phyloP scores from a whole-genome alignment of 1,139 yeast genomes.

The Suhomyces anneliseae region DNA sequence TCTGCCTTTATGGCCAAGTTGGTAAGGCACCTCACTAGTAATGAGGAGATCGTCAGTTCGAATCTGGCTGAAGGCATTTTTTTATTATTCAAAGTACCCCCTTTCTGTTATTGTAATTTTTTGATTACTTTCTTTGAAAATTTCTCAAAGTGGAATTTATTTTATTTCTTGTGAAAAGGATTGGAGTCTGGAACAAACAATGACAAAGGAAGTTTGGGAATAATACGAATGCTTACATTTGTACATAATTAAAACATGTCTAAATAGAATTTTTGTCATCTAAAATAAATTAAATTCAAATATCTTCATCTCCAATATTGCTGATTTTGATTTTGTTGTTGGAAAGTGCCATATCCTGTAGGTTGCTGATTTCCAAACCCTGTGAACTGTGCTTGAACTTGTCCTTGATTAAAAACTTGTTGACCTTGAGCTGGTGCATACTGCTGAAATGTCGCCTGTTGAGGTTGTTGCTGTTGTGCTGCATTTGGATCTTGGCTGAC shows the following conservation, averaged over 20 bases:
- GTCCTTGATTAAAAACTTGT: background rate
- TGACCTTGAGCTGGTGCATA: slow-evolving; percentile 4
- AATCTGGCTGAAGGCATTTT: slow-evolving; percentile 73
- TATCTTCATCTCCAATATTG: slow-evolving; percentile 9
- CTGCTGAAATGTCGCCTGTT: slow-evolving; percentile 18
- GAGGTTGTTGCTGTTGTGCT: slow-evolving; percentile 23
- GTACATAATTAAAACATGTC: too few species aligned
- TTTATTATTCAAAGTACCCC: background rate
- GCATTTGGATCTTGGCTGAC: slow-evolving; percentile 17
- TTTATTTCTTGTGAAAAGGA: too few species aligned
- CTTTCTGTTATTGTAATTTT: too few species aligned
- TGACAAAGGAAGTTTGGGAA: too few species aligned
- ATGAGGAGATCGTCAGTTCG: slow-evolving; percentile 90
- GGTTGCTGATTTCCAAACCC: slow-evolving; percentile 14
- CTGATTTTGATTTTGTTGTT: slow-evolving; percentile 12
- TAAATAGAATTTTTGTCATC: background rate
- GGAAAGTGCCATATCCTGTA: slow-evolving; percentile 6
- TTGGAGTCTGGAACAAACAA: too few species aligned
- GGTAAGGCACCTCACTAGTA: slow-evolving; percentile 93
- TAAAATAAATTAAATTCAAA: background rate
- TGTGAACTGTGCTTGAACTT: slow-evolving; percentile 15
- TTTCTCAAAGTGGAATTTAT: too few species aligned
- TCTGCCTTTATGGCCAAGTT: slow-evolving; percentile 56
- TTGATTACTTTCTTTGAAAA: background rate
- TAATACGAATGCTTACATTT: too few species aligned